A percentile compares a stretch with the other conserved stretches of the same genome.
These are phyloP conservation scores for Aspergillus avenaceus DNA, from an alignment of 495 filamentous ascomycete genomes.

Conservation along the genomic window DNA sequence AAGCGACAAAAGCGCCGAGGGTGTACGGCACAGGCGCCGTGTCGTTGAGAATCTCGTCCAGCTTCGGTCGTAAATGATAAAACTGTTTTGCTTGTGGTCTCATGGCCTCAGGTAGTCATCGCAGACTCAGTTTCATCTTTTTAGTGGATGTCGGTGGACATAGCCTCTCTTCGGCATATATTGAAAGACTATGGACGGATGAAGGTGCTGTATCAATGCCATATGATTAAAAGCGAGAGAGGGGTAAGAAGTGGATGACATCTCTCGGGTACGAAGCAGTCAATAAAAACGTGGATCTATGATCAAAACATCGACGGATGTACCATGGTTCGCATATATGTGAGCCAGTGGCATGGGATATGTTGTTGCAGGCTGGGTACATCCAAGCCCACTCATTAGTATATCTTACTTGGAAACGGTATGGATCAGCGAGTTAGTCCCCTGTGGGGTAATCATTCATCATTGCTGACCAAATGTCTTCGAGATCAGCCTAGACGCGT, in stretches of 20 bases:
- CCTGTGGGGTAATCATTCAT: too few relatives aligned
- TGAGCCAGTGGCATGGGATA: background rate
- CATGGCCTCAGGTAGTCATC: background rate
- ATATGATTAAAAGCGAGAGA: background rate
- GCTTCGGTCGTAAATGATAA: conserved; percentile 50
- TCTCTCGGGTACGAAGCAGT: background rate
- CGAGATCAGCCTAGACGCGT: too few relatives aligned
- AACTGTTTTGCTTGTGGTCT: background rate
- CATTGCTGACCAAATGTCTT: too few relatives aligned
- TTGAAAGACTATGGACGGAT: too few relatives aligned
- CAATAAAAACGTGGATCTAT: background rate
- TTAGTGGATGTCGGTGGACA: background rate
- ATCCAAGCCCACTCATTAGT: background rate
- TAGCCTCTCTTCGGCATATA: too few relatives aligned
- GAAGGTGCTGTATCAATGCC: too few relatives aligned
- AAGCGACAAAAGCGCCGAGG: conserved; percentile 80
- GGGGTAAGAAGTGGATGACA: background rate
- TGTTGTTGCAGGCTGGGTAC: background rate
- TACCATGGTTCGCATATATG: background rate
- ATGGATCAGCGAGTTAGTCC: too few relatives aligned
- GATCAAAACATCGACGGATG: background rate
- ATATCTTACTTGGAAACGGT: too few relatives aligned
- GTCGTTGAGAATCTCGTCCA: conserved; percentile 76
- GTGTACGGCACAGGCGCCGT: conserved; percentile 79
- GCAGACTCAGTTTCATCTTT: background rate